Evolutionary conservation across 352 stramenopile genomes (phyloP), one percentile per base, ranked within the genome.

Genomic region (Pythium myriotylum): DNA sequence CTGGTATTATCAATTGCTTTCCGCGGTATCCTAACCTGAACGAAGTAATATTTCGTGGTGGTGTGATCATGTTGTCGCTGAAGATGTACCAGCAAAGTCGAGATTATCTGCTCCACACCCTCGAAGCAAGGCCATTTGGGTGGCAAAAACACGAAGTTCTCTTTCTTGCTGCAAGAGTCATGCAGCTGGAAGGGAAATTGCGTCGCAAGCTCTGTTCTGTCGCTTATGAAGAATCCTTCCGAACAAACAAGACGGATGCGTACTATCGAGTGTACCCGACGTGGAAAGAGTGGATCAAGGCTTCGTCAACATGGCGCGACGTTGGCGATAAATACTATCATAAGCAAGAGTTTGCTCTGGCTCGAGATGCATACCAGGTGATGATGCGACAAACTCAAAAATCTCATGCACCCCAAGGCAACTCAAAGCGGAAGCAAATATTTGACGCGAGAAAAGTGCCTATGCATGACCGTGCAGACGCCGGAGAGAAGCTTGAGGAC

Each of bases 161-260:
- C 12, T 84, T 90, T 59, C 59, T 92, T 40, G 70, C 80, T 14
- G 83, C 77, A 35, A 63, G 83, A 32, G 70, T 88, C 8, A 73
- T 90, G 59, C 72, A 89, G 17, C 54, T 81, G 6, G 83, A 92
- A 61, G 77, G 80, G 1, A 59, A 62, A 33, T 19, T 47, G 6
- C 47, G 55, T 6, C 76, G 76, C 29, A 64, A 65, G 29, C 65
- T 90, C 8, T 87, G 77, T 29, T 55, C 70, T 0, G 76, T 90
- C 24, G 83, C 83, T 9, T 92, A 85, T 50, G 83, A 92, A 40
- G 83, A 90, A 50, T 75, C 80, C 4, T 89, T 87, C 35, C 79
- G 78, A 27, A 84, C 72, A 17, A 73, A 68, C 42, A 77, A 69
- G n/a, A 42, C 61, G 9, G 60, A 74, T 7, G 65, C 67, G 9